Base-by-base conservation (phyloP, 108 stramenopile species). In the Epithemia pelagica region DNA sequence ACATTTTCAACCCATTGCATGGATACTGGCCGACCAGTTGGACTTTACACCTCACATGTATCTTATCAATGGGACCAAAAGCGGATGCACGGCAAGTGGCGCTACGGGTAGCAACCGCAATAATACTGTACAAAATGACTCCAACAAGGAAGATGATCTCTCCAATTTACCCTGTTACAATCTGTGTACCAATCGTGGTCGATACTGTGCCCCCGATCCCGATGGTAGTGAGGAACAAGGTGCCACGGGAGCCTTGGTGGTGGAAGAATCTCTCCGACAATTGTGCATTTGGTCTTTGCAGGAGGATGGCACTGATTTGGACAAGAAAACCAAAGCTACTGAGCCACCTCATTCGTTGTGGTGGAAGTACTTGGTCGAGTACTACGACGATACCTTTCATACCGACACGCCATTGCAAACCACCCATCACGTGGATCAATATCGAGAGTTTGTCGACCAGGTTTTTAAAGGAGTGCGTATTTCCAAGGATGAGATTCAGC, bases 151-250 rank as follows among this genome's bases (percentile, higher is more conserved):
- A 5, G 15, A 15, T 15, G 15, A 15, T 15, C 37, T 10, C 5
- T 10, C 5, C 10, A 8, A 33, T 61, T 65, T 68, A 61, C 56
- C 56, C 27, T 95, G 89, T 84, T 90, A 85, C 90, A 86, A 77
- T 67, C 74, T 96, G 30, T 97, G 95, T 79, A 96, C 95, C 67
- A 97, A 97, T 76, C 69, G 83, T 25, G 96, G 96, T 37, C 62
- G 92, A 21, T 97, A 97, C 67, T 97, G 95, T 78, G 79, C 89
- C n/a, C 66, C 67, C 30, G 95, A 96, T 61, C 96, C 96, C 23
- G 95, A 97, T 78, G 89, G 88, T 69, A 83, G 93, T 72, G 75
- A 88, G 24, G 79, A 92, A 32, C 64, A 77, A 31, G 96, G 96
- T 58, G 80, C 92, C 51, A 81, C 83, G 28, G 96, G 96, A 52